phyloP scores from a whole-genome alignment of 2,329 filamentous ascomycete species.

The Fusarium falciforme region DNA sequence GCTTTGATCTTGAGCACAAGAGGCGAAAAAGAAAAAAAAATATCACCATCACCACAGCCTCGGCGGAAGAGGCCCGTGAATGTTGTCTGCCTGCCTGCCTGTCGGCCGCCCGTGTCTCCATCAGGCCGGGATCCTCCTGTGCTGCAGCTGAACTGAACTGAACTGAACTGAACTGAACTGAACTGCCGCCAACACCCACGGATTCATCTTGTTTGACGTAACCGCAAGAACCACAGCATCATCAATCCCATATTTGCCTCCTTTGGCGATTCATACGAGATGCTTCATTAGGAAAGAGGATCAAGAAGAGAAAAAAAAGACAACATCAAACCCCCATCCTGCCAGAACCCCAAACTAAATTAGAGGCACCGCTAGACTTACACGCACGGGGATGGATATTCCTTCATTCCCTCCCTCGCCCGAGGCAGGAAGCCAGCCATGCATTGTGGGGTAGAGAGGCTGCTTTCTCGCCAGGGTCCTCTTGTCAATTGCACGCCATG shows the following conservation, averaged over 20 bases:
- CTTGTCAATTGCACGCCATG: background rate
- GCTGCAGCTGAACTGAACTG: background rate
- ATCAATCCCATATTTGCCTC: slow-evolving; percentile 21
- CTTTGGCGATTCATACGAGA: background rate
- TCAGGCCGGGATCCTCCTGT: background rate
- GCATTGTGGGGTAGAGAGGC: slow-evolving; percentile 21
- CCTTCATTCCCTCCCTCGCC: background rate
- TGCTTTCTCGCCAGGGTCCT: background rate
- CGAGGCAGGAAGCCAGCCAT: background rate
- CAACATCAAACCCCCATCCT: background rate
- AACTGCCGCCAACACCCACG: background rate
- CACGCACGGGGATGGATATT: background rate
- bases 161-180: background rate
- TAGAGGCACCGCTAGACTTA: background rate
- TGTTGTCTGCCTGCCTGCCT: background rate
- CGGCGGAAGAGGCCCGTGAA: background rate
- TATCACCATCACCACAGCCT: background rate
- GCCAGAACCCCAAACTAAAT: background rate
- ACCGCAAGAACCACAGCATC: background rate
- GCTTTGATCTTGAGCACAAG: background rate
- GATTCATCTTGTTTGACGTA: background rate
- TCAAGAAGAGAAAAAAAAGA: background rate
- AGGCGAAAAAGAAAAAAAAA: background rate
- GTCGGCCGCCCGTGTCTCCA: background rate
- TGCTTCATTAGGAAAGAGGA: background rate